Percentiles rank a stretch among this genome's conserved stretches.
Evolutionary conservation across 208 protist genomes (phyloP).

Genomic region (Lotmaria passim): DNA sequence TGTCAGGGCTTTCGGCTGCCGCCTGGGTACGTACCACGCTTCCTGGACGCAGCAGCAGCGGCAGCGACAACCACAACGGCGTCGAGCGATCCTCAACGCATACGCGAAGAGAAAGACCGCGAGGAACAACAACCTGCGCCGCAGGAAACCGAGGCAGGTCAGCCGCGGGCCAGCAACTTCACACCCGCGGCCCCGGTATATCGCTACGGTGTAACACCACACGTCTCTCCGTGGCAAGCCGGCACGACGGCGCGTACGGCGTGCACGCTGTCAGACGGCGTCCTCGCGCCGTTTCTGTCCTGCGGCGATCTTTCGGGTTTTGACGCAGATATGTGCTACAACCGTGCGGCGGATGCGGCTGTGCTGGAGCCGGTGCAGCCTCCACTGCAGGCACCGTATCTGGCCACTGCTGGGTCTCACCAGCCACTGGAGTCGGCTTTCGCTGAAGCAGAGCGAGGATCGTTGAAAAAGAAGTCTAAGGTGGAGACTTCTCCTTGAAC

Average conservation of each 20-base stretch:
- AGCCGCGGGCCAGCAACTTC: constrained; percentile 13
- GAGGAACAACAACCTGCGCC: constrained; percentile 3
- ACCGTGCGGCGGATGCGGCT: constrained; percentile 30
- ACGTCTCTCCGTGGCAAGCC: neutral
- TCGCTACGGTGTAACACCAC: neutral
- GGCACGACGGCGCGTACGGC: neutral
- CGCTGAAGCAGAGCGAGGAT: neutral
- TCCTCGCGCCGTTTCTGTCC: constrained; percentile 96
- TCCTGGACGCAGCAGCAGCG: constrained; percentile 21
- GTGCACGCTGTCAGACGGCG: constrained; percentile 1
- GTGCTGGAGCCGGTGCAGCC: constrained; percentile 78
- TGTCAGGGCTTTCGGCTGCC: constrained; percentile 94
- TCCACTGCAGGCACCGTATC: constrained; percentile 78
- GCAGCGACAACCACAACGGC: constrained; percentile 4
- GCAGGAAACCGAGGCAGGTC: neutral
- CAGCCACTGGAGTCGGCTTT: neutral
- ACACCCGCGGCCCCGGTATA: constrained; percentile 17
- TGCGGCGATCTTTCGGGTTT: constrained; percentile 97
- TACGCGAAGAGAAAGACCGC: neutral
- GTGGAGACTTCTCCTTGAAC: constrained; percentile 2
- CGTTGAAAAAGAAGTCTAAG: constrained; percentile 15
- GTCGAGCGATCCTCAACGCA: neutral
- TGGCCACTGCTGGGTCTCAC: constrained; percentile 29
- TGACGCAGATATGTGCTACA: constrained; percentile 94
- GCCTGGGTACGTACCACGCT: constrained; percentile 74